Conservation (phyloP, 176 grass and related monocot genomes). For the Thalia dealbata region DNA sequence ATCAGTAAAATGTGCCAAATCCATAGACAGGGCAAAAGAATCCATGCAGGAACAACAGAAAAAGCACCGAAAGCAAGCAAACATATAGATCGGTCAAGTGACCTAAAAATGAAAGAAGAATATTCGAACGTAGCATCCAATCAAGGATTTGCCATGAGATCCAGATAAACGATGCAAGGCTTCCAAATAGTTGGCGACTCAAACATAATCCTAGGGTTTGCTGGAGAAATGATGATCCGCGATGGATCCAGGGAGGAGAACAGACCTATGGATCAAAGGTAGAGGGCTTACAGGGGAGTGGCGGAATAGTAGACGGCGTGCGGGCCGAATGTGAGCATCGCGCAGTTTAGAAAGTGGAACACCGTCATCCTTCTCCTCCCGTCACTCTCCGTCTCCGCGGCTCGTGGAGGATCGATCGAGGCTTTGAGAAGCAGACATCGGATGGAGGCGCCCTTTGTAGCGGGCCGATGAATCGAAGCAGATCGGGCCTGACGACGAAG, state of each 20-base stretch:
- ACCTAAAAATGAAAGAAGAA: no score
- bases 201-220: not conserved
- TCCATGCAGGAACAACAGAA: not conserved
- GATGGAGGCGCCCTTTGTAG: no score
- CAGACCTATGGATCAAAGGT: not conserved
- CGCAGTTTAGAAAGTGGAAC: constrained; percentile 99
- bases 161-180: not conserved
- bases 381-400: not conserved
- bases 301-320: constrained; percentile 98
- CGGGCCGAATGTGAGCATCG: constrained; percentile 90
- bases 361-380: constrained; percentile 57
- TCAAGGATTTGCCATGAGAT: not conserved
- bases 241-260: not conserved
- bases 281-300: constrained; percentile 57
- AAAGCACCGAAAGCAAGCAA: not conserved
- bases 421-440: no score
- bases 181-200: not conserved
- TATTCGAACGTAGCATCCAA: not conserved
- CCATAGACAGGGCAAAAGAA: not conserved
- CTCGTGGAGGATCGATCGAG: no score
- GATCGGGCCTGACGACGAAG: no score
- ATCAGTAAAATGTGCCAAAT: not conserved
- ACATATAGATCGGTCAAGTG: not conserved
- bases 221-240: no score
- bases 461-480: no score